Base-by-base conservation (phyloP, 805 yeast species). In the Nakazawaea pomicola region DNA sequence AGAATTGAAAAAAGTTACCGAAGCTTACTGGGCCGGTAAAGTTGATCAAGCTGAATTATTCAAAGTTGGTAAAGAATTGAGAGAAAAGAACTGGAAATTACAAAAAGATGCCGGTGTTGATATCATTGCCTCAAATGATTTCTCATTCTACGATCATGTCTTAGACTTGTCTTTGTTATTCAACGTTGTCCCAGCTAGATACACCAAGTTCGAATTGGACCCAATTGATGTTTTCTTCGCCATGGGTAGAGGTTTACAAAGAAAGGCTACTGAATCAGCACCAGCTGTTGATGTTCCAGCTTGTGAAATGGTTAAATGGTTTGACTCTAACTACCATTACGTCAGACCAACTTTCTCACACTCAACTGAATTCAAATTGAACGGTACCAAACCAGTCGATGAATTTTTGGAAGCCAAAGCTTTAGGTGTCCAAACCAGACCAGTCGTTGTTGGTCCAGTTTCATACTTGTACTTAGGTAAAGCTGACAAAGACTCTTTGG, bases 231-330 rank as follows among this genome's bases (percentile, higher is more conserved):
- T 88, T 49, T 72, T 86, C 61, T 93, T 93, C 67, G 99, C 99
- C 62, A 93, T 93, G 98, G 99, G 98, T 72, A 89, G 99, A 80
- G 99, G 99, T 82, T 78, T 93, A 67, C 99, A 93, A 77, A 87
- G 93, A 74, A 82, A 84, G 70, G 95, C 95, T 53, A 84, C 95
- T 53, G 95, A 83, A 56, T 62, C 89, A 53, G 65, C 80, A 48
- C 77, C 83, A 57, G 95, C 95, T 55, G 96, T 93, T 56, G 99
- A 93, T 69, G 99, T 93, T 48, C 91, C 98, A 50, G 99, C 99
- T 58, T 78, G 88, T 65, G 95, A 93, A 80, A 93, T 93, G 99
- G 99, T 93, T 57, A 93, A 93, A 78, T 93, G 99, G 99, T 93
- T 93, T 59, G 99, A 93, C 72, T 86, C 97, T 52, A 93, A 93